A percentile compares a stretch with the other conserved stretches of the same genome.
Conservation (phyloP, 2,329 filamentous ascomycete species). For the Escovopsis sp. region DNA sequence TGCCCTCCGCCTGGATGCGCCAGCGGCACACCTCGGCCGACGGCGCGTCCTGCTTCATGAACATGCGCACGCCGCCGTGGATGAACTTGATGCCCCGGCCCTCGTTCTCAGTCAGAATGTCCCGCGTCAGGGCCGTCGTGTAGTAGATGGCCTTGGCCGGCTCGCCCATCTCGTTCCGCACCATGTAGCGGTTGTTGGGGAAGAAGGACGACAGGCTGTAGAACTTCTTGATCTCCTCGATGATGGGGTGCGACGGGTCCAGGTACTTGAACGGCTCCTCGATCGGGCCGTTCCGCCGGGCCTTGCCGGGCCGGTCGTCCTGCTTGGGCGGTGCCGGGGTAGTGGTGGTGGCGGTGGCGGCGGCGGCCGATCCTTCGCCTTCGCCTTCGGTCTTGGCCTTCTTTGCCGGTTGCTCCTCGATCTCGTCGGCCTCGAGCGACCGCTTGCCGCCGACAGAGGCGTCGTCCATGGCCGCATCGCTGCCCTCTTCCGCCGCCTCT, state of each 20-base stretch:
- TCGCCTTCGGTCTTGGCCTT: conserved; percentile 29
- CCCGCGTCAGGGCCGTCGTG: conserved; percentile 68
- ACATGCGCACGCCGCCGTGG: conserved; percentile 96
- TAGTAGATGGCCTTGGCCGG: conserved; percentile 96
- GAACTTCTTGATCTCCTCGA: conserved; percentile 65
- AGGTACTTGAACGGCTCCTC: conserved; percentile 97
- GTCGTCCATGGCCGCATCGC: conserved; percentile 18
- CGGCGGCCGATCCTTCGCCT: not conserved
- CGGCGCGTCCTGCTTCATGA: conserved; percentile 92
- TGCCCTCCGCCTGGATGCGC: conserved; percentile 90
- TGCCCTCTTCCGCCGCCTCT: conserved; percentile 18
- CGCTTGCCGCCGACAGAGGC: conserved; percentile 19
- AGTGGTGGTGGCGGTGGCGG: conserved; percentile 2
- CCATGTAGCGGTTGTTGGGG: conserved; percentile 84
- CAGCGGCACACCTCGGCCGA: conserved; percentile 76
- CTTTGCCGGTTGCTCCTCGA: conserved; percentile 29
- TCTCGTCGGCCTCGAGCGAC: conserved; percentile 20
- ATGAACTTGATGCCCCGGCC: conserved; percentile 88
- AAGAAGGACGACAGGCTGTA: conserved; percentile 76
- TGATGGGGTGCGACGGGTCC: conserved; percentile 55
- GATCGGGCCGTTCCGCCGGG: conserved; percentile 37
- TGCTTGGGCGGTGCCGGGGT: conserved; percentile 11
- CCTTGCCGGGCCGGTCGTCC: conserved; percentile 15
- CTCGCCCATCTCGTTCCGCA: conserved; percentile 78
- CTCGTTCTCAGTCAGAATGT: conserved; percentile 78